Conservation (phyloP, 1,284 basidiomycete genomes). For the Ganoderma boninense region DNA sequence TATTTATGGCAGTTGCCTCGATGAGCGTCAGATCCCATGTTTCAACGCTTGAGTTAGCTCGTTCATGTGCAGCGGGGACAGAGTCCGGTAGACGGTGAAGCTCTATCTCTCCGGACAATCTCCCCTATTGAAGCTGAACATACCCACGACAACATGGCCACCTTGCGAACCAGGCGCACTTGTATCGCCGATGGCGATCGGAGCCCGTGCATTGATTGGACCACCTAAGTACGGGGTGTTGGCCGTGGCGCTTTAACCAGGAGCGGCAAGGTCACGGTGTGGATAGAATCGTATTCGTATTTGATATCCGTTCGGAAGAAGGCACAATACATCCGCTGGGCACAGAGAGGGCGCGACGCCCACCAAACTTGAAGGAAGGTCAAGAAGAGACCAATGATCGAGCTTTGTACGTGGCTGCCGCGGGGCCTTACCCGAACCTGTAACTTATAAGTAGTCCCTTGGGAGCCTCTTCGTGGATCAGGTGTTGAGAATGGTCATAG, state of each 20-base stretch:
- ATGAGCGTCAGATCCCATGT: neutral
- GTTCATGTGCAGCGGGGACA: neutral
- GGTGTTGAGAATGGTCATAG: neutral
- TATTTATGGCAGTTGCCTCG: neutral
- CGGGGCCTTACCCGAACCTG: neutral
- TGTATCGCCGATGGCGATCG: neutral
- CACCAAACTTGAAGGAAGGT: neutral
- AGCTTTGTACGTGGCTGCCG: neutral
- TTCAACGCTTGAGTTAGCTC: neutral
- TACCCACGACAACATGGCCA: neutral
- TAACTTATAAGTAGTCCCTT: neutral
- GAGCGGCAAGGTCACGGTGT: neutral
- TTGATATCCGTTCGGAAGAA: constrained; percentile 1
- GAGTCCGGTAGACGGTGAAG: neutral
- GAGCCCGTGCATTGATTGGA: neutral
- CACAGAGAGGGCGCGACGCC: neutral
- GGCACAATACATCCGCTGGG: neutral
- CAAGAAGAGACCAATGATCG: neutral
- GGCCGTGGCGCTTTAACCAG: neutral
- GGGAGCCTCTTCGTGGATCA: neutral
- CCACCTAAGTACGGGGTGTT: neutral
- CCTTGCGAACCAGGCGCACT: constrained; percentile 1
- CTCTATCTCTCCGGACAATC: neutral
- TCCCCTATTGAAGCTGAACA: neutral
- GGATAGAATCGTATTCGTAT: neutral